phyloP scores from a whole-genome alignment of 169 alveolate genomes.

The Haemoproteus tartakovskyi region DNA sequence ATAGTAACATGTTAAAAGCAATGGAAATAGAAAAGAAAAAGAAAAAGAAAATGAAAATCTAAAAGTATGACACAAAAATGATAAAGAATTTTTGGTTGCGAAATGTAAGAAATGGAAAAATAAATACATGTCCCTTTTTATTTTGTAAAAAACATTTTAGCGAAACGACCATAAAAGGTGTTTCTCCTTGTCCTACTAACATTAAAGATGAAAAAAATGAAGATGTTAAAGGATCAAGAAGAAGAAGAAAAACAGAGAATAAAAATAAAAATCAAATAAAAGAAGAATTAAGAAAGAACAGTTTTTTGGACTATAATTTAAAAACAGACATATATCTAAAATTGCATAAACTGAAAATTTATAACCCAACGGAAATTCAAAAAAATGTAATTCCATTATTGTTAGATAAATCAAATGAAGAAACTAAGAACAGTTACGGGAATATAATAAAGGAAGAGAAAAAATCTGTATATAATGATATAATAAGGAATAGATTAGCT shows the following conservation, averaged over 20 bases:
- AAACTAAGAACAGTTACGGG: neutral
- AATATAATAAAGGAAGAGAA: neutral
- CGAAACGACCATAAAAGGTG: too few species aligned
- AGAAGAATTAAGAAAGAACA: conserved; percentile 17
- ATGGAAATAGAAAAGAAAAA: too few species aligned
- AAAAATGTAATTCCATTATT: conserved; percentile 48
- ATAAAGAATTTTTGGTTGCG: too few species aligned
- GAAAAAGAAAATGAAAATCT: too few species aligned
- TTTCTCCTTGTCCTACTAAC: too few species aligned
- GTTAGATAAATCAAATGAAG: conserved; percentile 4
- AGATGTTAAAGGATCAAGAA: neutral
- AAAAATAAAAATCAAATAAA: neutral
- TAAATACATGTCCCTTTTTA: too few species aligned
- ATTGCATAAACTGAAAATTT: conserved; percentile 20
- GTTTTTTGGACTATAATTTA: conserved; percentile 54
- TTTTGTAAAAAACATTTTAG: too few species aligned
- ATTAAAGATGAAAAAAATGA: neutral
- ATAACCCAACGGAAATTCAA: conserved; percentile 57
- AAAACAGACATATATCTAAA: conserved; percentile 56
- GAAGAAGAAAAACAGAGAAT: neutral
- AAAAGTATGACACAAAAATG: too few species aligned
- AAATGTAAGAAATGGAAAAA: too few species aligned
- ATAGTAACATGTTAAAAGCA: too few species aligned
- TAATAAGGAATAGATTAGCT: conserved; percentile 23
- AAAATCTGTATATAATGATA: conserved; percentile 10